phyloP scores from a whole-genome alignment of 768 basidiomycete genomes.

The Xerocomus potaroensis region DNA sequence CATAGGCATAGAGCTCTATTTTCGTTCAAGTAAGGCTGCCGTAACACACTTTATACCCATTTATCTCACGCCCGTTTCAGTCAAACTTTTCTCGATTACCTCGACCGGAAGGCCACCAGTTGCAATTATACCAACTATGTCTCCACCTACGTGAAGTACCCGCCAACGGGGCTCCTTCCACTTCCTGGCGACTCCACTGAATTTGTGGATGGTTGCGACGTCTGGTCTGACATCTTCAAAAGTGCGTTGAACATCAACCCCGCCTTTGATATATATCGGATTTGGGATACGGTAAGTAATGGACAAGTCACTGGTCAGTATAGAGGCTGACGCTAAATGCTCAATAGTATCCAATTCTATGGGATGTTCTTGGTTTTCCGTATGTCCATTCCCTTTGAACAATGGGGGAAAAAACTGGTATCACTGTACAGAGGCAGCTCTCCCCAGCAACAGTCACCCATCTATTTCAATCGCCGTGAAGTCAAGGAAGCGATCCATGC shows the following conservation, averaged over 20 bases:
- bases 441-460: slow-evolving; percentile 49
- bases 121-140: slow-evolving; percentile 66
- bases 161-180: slow-evolving; percentile 62
- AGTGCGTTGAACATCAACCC: slow-evolving; percentile 63
- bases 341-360: slow-evolving; percentile 53
- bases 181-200: slow-evolving; percentile 56
- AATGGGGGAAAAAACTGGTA: not conserved
- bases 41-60: not conserved
- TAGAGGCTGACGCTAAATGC: not conserved
- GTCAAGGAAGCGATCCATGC: slow-evolving; percentile 69
- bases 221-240: slow-evolving; percentile 64
- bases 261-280: slow-evolving; percentile 73
- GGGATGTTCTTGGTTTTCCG: slow-evolving; percentile 85
- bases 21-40: slow-evolving; percentile 55
- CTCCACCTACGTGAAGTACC: slow-evolving; percentile 59
- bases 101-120: slow-evolving; percentile 47
- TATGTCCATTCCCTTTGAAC: no score
- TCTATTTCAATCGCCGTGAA: slow-evolving; percentile 68
- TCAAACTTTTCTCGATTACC: slow-evolving; percentile 54
- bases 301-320: no score
- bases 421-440: slow-evolving; percentile 47
- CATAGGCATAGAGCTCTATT: slow-evolving; percentile 69
- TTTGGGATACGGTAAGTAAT: slow-evolving; percentile 57
- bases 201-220: slow-evolving; percentile 51
- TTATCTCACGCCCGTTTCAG: slow-evolving; percentile 29